Evolutionary conservation across 202 grass and related monocot genomes (phyloP), one percentile per base, ranked within the genome.

Genomic region (Brachypodium distachyon): DNA sequence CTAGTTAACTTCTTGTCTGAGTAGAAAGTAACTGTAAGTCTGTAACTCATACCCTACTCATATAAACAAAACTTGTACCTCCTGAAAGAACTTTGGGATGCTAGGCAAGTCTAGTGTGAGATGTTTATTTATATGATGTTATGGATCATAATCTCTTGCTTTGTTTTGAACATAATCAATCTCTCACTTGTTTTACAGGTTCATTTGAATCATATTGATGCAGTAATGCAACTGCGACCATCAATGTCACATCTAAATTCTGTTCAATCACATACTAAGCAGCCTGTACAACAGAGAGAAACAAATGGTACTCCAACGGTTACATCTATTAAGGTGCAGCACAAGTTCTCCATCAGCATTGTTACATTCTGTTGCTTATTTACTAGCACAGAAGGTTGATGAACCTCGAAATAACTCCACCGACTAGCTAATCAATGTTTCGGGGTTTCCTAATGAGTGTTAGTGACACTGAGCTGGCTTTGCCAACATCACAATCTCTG

Each of bases 151-250:
- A 17, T 61, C 40, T n/a, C n/a, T n/a, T n/a, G n/a, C n/a, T n/a
- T n/a, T n/a, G n/a, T n/a, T n/a, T n/a, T 64, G 33, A 82, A 40
- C 62, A 70, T 1, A 22, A 17, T 61, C 40, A 71, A 69, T 70
- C 12, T 57, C 59, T 81, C 80, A 47, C 29, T 70, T 87, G 1
- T 91, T 73, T 80, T 59, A 9, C 85, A 97, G 93, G 58, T 97
- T 72, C 73, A 94, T 86, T 71, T 97, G 61, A 97, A 94, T 83
- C 86, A 77, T 67, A 83, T 97, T 84, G 73, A 97, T 90, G 84
- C 86, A 72, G 79, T 90, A 21, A 77, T 90, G 72, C 91, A 94
- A 72, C 25, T 97, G 64, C 75, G 91, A 46, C 91, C 95, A 53
- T 80, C 85, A 71, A 88, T 84, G 74, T 77, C 57, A 16, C 65